phyloP scores from a whole-genome alignment of 2,329 filamentous ascomycete genomes.

The Ceratocystiopsis brevicomis region DNA sequence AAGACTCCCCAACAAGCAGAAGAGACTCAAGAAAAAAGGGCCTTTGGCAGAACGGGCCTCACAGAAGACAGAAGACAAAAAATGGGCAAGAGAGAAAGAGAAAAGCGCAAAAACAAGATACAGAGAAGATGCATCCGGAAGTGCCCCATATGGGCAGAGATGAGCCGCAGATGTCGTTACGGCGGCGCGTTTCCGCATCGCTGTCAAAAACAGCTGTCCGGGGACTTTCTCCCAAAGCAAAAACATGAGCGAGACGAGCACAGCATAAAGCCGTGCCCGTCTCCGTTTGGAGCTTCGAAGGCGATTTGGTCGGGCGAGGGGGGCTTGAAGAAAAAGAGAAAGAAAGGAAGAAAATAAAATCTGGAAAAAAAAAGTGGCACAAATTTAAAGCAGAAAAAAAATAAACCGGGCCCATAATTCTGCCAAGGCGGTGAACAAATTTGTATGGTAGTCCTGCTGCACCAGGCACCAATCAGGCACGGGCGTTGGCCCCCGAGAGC shows the following conservation, averaged over 20 bases:
- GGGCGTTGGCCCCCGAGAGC: too few relatives aligned
- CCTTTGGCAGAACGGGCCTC: neutral
- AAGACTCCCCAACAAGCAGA: slow-evolving; percentile 1
- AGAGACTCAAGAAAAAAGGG: slow-evolving; percentile 3
- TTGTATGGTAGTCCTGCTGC: neutral
- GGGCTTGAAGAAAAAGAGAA: slow-evolving; percentile 28
- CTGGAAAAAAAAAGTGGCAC: neutral
- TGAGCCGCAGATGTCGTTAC: slow-evolving; percentile 95
- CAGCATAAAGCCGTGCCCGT: slow-evolving; percentile 21
- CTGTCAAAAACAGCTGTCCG: slow-evolving; percentile 46
- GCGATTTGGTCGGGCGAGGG: slow-evolving; percentile 98
- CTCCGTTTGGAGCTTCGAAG: slow-evolving; percentile 97
- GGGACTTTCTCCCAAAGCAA: slow-evolving; percentile 99
- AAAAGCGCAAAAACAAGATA: neutral
- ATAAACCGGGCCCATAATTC: slow-evolving; percentile 3
- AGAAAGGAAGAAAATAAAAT: slow-evolving; percentile 3
- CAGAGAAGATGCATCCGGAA: neutral
- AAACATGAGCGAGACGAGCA: slow-evolving; percentile 13
- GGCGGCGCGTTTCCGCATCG: slow-evolving; percentile 96
- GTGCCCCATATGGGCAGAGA: slow-evolving; percentile 31
- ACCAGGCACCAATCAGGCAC: neutral
- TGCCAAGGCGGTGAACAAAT: slow-evolving; percentile 5
- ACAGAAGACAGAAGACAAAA: slow-evolving; percentile 1
- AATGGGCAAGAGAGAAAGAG: slow-evolving; percentile 28
- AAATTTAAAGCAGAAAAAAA: slow-evolving; percentile 5